Evolutionary conservation across 441 rosid species (phyloP).

Genomic region (Pelargonium cotyledonis): DNA sequence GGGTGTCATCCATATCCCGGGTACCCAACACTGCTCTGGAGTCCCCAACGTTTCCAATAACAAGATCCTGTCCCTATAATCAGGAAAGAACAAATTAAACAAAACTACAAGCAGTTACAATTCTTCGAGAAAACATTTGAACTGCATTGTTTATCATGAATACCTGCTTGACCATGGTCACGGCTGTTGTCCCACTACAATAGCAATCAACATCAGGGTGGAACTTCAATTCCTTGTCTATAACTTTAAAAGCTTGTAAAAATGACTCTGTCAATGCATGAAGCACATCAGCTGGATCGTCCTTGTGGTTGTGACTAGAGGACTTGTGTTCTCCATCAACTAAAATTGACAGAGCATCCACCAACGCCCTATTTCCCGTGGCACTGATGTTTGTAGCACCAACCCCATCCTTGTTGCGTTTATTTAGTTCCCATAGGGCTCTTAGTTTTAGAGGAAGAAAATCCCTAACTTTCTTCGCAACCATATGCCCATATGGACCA

Average conservation of each 20-base stretch:
- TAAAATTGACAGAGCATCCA: neutral
- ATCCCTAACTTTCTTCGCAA: slow-evolving; percentile 26
- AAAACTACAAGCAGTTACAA: neutral
- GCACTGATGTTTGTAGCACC: too few species aligned
- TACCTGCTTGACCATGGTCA: slow-evolving; percentile 27
- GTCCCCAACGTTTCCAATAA: slow-evolving; percentile 17
- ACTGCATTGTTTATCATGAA: neutral
- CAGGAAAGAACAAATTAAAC: slow-evolving; percentile 1
- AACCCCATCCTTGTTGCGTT: neutral
- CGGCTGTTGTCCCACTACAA: slow-evolving; percentile 29
- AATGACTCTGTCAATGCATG: slow-evolving; percentile 18
- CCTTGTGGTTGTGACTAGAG: neutral
- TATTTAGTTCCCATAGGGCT: slow-evolving; percentile 16
- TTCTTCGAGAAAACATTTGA: neutral
- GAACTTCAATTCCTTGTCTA: slow-evolving; percentile 23
- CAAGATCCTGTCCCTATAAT: slow-evolving; percentile 19
- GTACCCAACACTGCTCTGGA: slow-evolving; percentile 18
- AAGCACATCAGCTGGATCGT: slow-evolving; percentile 8
- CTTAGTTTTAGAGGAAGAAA: slow-evolving; percentile 21
- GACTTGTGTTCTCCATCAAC: slow-evolving; percentile 10
- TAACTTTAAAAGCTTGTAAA: slow-evolving; percentile 23
- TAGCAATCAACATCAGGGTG: slow-evolving; percentile 22
- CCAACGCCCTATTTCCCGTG: neutral
- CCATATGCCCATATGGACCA: slow-evolving; percentile 25
- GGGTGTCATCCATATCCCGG: slow-evolving; percentile 17